Conservation (phyloP, 2,329 filamentous ascomycete species). For the Paraphaeosphaeria minitans region DNA sequence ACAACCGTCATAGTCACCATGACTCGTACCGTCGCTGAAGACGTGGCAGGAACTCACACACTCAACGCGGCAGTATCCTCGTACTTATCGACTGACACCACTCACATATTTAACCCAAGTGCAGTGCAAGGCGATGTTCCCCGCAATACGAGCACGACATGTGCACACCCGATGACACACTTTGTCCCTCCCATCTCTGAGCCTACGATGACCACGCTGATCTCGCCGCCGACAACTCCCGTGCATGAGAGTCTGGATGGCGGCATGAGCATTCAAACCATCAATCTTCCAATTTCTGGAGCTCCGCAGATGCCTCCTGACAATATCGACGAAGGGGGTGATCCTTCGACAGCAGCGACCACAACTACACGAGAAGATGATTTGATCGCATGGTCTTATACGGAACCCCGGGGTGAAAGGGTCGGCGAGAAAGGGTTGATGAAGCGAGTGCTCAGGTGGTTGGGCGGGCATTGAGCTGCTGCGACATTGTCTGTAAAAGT, state of each 20-base stretch:
- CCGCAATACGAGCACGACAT: constrained; percentile 6
- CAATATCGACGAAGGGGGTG: not conserved
- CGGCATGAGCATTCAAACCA: not conserved
- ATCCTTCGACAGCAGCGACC: not conserved
- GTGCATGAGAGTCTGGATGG: not conserved
- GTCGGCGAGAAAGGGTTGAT: not conserved
- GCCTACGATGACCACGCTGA: not conserved
- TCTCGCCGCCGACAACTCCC: not conserved
- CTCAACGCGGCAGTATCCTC: not conserved
- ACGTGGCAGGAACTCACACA: not conserved
- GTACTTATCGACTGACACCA: not conserved
- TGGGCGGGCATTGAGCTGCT: not conserved
- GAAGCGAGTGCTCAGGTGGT: not conserved
- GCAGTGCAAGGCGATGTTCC: not conserved
- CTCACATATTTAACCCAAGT: not conserved
- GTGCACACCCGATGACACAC: constrained; percentile 9
- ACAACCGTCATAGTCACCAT: not conserved
- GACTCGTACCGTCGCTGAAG: not conserved
- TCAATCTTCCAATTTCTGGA: not conserved
- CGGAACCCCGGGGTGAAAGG: not conserved
- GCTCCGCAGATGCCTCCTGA: not conserved
- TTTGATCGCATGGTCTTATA: not conserved
- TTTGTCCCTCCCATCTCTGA: not conserved
- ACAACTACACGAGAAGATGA: not conserved
- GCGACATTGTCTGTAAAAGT: not conserved